Evolutionary conservation across 2,329 filamentous ascomycete genomes (phyloP).

Genomic region (Fusarium sp.): DNA sequence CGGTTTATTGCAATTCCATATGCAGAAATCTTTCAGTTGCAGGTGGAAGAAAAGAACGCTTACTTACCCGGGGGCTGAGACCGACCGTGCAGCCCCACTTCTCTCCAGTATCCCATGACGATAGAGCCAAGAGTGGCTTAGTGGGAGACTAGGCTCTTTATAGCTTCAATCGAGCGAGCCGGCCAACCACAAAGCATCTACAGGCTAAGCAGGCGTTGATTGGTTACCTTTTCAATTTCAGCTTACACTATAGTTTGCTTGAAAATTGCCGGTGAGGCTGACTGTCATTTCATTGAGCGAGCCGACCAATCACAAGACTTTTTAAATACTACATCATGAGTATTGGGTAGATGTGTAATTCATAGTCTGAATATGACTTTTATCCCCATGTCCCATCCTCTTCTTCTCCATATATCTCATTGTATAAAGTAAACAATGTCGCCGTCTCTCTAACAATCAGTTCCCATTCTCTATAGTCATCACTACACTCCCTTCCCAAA

Average conservation of each 20-base stretch:
- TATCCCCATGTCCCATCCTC: too few relatives aligned
- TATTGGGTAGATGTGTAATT: fast-evolving
- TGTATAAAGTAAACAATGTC: neutral
- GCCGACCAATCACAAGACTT: neutral
- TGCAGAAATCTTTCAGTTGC: neutral
- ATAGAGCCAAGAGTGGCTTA: neutral
- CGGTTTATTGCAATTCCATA: neutral
- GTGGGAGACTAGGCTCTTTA: neutral
- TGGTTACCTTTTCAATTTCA: neutral
- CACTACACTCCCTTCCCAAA: neutral
- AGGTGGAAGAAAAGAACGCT: neutral
- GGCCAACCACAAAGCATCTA: neutral
- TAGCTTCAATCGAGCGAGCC: neutral
- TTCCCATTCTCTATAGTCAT: neutral
- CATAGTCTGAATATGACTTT: neutral
- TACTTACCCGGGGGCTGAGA: neutral
- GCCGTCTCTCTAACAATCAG: too few relatives aligned
- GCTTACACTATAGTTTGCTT: neutral
- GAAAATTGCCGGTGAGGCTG: neutral
- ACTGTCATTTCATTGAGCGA: neutral
- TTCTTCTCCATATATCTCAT: neutral
- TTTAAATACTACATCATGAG: fast-evolving
- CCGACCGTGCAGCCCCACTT: neutral
- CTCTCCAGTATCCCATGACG: too few relatives aligned
- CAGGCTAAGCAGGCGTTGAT: neutral